Percentiles rank a stretch among this genome's conserved stretches.
These are phyloP conservation scores for Lepidium didymum DNA, from an alignment of 345 rosid species.

Conservation along the genomic window DNA sequence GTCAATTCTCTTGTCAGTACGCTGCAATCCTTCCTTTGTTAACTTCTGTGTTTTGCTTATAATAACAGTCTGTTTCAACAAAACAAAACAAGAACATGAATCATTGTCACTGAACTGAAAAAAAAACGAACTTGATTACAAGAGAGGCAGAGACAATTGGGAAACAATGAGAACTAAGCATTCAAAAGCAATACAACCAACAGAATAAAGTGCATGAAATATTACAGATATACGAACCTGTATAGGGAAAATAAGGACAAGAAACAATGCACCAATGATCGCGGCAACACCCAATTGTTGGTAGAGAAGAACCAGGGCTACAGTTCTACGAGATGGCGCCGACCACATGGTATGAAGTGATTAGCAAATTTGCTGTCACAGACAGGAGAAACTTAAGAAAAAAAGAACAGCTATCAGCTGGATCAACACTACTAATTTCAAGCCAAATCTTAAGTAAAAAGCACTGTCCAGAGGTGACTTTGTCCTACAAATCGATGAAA, in stretches of 20 bases:
- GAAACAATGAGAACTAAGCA: conserved; percentile 4
- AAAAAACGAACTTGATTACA: neutral
- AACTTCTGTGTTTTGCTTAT: conserved; percentile 88
- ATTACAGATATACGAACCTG: conserved; percentile 48
- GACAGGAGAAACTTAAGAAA: conserved; percentile 11
- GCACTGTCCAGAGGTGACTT: neutral
- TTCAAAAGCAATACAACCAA: neutral
- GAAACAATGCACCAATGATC: conserved; percentile 69
- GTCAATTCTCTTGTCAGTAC: conserved; percentile 95
- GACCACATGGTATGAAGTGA: conserved; percentile 98
- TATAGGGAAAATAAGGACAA: conserved; percentile 83
- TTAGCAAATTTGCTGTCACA: conserved; percentile 86
- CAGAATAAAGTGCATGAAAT: neutral
- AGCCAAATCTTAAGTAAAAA: neutral
- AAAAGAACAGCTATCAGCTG: conserved; percentile 1
- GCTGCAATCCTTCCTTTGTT: conserved; percentile 93
- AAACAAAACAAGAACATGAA: neutral
- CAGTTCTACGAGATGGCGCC: conserved; percentile 83
- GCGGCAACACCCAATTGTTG: conserved; percentile 39
- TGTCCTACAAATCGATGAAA: neutral
- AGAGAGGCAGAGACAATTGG: neutral
- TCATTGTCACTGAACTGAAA: neutral
- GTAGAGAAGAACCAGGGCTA: conserved; percentile 80
- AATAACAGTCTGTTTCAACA: conserved; percentile 57
- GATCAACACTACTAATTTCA: neutral